Base-by-base conservation (phyloP, 768 basidiomycete genomes). In the Cyclocybe aegerita region DNA sequence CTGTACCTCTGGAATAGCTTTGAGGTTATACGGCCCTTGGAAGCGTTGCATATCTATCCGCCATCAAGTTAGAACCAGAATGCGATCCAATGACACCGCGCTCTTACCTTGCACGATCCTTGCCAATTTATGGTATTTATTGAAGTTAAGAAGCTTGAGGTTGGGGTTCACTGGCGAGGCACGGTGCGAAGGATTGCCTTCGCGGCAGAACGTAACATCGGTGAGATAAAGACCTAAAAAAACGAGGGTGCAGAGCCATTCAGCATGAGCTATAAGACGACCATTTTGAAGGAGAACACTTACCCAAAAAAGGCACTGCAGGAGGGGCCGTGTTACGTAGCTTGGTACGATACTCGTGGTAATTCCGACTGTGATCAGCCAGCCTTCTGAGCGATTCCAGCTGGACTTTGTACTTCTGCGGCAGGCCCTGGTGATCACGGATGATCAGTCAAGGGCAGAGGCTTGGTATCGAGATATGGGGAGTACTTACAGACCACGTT, bases 291-390 rank as follows among this genome's bases (percentile, higher is more conserved):
- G 15, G 34, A 36, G 8, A 44, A 46, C 8, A 57, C 75, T 62
- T 70, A 82, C 95, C 96, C 42, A 99, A 78, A 81, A 98, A 99
- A 2, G 96, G 96, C 34, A 99, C 83, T 16, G 93, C 93, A 7
- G 96, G 94, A 9, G 93, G 90, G 4, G 84, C 81, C n/a, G 88
- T 93, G 59, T 88, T 90, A 45, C 93, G 83, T 54, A 99, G 79
- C 57, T 79, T 85, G 46, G 82, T 80, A 53, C 97, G 90, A 66
- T 99, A 99, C 70, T 96, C 89, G 62, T 88, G 82, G 61, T 90
- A 93, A 64, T 95, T 94, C 49, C 91, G 80, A 42, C 88, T 81
- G 65, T 97, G 93, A 65, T 98, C 95, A 10, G 95, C 92, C 32
- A 98, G 75, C 55, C 85, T 85, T 56, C 94, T 82, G 47, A 98